These are phyloP conservation scores for Metrosideros polymorpha DNA, from an alignment of 441 rosid genomes.

Conservation along the genomic window DNA sequence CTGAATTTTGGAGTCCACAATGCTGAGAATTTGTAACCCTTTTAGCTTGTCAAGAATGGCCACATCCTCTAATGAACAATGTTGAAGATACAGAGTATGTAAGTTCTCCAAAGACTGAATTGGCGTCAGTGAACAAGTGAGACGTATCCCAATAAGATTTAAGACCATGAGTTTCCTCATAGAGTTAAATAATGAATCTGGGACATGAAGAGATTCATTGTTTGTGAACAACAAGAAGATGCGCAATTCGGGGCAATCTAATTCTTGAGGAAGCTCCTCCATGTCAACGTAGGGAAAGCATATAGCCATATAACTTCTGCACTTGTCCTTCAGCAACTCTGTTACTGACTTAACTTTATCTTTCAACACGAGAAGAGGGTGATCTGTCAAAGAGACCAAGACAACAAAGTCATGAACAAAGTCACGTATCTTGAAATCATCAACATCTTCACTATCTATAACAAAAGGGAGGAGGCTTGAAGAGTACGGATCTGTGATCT, in stretches of 20 bases:
- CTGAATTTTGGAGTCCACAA: fast-evolving
- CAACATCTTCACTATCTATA: fast-evolving
- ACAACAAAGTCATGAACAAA: neutral
- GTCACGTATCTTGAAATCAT: neutral
- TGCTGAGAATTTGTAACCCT: neutral
- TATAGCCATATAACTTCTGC: fast-evolving
- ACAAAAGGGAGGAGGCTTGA: neutral
- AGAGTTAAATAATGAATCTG: neutral
- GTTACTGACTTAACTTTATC: fast-evolving
- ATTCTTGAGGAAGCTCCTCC: fast-evolving
- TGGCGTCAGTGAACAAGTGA: fast-evolving
- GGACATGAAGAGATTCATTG: fast-evolving
- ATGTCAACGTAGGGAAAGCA: neutral
- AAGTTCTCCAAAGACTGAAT: fast-evolving
- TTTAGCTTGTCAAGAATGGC: neutral
- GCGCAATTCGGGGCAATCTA: fast-evolving
- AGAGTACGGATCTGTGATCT: fast-evolving
- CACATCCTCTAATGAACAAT: fast-evolving
- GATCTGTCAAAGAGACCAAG: fast-evolving
- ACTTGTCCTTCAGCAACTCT: neutral
- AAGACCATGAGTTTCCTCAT: neutral
- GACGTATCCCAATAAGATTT: fast-evolving
- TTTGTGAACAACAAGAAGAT: neutral
- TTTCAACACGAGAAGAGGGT: fast-evolving
- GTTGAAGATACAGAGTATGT: fast-evolving